Percentiles rank a stretch among this genome's conserved stretches.
These are phyloP conservation scores for Amanita muscaria DNA, from an alignment of 768 basidiomycete species.

Conservation along the genomic window DNA sequence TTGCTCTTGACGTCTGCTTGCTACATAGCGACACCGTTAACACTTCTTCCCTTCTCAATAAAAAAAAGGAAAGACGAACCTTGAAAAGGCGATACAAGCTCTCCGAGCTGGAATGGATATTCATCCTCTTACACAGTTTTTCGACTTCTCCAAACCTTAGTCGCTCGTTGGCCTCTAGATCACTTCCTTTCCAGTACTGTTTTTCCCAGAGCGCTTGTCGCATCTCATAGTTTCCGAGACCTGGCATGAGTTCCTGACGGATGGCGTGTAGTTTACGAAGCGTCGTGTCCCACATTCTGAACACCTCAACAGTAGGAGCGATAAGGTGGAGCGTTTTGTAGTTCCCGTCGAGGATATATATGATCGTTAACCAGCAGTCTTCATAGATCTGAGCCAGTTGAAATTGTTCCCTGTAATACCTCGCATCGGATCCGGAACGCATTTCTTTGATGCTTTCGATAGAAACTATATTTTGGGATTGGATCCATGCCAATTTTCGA, in stretches of 20 bases:
- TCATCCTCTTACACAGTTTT: slow-evolving; percentile 60
- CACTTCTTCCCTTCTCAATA: not conserved
- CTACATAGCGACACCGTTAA: slow-evolving; percentile 25
- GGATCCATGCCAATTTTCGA: too few species aligned
- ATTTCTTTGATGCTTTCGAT: slow-evolving; percentile 86
- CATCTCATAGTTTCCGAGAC: slow-evolving; percentile 52
- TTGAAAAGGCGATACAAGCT: slow-evolving; percentile 52
- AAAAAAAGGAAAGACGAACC: slow-evolving; percentile 24
- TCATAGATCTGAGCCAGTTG: slow-evolving; percentile 53
- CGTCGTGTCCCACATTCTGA: slow-evolving; percentile 48
- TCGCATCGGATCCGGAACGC: slow-evolving; percentile 61
- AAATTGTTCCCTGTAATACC: slow-evolving; percentile 65
- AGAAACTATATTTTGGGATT: slow-evolving; percentile 41
- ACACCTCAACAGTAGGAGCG: slow-evolving; percentile 45
- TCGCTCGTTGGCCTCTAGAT: slow-evolving; percentile 50
- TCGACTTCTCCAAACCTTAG: slow-evolving; percentile 68
- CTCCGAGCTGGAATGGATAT: slow-evolving; percentile 46
- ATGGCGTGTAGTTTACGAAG: slow-evolving; percentile 56
- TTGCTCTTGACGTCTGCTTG: slow-evolving; percentile 49
- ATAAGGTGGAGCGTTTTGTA: slow-evolving; percentile 87
- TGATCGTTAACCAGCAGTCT: slow-evolving; percentile 76
- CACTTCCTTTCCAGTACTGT: slow-evolving; percentile 74
- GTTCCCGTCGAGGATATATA: slow-evolving; percentile 66
- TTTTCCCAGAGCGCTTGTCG: slow-evolving; percentile 69
- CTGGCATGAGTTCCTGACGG: slow-evolving; percentile 62